These are phyloP conservation scores for Brassica cretica DNA, from an alignment of 345 rosid species.

Conservation along the genomic window DNA sequence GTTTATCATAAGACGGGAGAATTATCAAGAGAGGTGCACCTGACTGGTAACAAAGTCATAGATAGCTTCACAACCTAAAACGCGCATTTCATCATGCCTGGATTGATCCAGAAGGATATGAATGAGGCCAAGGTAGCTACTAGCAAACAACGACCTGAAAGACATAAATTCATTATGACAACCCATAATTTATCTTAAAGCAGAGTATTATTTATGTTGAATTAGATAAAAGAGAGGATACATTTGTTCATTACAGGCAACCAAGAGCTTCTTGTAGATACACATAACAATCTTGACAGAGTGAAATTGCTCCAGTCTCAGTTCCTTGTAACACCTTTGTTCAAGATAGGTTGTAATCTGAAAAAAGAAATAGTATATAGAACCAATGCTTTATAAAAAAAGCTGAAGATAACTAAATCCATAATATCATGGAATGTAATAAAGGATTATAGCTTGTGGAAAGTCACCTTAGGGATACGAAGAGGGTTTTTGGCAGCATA, in stretches of 20 bases:
- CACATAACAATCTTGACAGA: constrained; percentile 59
- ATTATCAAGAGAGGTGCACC: constrained; percentile 43
- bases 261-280: constrained; percentile 66
- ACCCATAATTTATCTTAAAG: background rate
- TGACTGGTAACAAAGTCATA: constrained; percentile 72
- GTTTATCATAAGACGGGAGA: background rate
- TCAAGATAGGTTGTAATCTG: constrained; percentile 76
- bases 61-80: constrained; percentile 65
- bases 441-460: background rate
- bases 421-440: background rate
- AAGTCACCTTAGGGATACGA: constrained; percentile 60
- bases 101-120: constrained; percentile 72
- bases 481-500: constrained; percentile 72
- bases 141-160: constrained; percentile 71
- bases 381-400: background rate
- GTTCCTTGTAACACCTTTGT: constrained; percentile 75
- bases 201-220: background rate
- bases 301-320: constrained; percentile 65
- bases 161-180: background rate
- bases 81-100: constrained; percentile 52
- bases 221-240: constrained; percentile 11
- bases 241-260: constrained; percentile 72
- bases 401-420: background rate
- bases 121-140: constrained; percentile 68
- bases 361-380: constrained; percentile 16